A percentile compares a stretch with the other conserved stretches of the same genome.
Evolutionary conservation across 148 eudicot genomes (phyloP).

Genomic region (Camellia sinensis): DNA sequence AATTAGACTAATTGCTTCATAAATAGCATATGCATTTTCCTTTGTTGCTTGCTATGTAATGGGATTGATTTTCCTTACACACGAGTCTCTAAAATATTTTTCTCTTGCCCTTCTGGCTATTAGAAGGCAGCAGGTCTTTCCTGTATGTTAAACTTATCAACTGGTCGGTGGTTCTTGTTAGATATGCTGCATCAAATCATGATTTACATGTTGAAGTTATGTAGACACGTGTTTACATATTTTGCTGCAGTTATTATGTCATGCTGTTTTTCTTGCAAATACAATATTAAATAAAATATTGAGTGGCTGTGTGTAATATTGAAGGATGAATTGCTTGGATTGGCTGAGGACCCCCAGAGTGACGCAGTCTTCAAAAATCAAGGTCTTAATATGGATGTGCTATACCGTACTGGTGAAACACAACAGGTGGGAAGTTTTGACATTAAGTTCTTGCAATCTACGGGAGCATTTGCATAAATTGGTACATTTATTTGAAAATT

Average conservation of each 20-base stretch:
- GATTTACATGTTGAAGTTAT: background rate
- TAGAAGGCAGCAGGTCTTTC: background rate
- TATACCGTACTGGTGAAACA: conserved; percentile 90
- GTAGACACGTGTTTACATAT: background rate
- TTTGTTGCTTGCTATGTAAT: background rate
- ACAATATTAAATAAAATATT: background rate
- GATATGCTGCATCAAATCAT: background rate
- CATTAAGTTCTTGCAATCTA: background rate
- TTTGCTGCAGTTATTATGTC: background rate
- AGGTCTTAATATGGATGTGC: conserved; percentile 64
- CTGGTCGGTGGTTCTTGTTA: background rate
- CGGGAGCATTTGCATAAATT: background rate
- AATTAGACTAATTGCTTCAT: background rate
- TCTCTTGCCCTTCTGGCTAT: background rate
- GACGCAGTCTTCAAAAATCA: conserved; percentile 58
- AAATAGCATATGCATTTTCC: background rate
- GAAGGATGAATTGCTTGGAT: conserved; percentile 95
- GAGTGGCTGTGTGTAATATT: background rate
- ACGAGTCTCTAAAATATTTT: background rate
- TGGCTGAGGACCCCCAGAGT: conserved; percentile 58
- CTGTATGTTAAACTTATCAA: background rate
- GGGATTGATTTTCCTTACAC: background rate
- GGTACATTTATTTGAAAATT: background rate
- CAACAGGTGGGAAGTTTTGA: conserved; percentile 47
- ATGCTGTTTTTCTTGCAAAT: background rate